Percentiles rank a stretch among this genome's conserved stretches.
Conservation (phyloP, 2,329 filamentous ascomycete species). For the Emergomyces orientalis region DNA sequence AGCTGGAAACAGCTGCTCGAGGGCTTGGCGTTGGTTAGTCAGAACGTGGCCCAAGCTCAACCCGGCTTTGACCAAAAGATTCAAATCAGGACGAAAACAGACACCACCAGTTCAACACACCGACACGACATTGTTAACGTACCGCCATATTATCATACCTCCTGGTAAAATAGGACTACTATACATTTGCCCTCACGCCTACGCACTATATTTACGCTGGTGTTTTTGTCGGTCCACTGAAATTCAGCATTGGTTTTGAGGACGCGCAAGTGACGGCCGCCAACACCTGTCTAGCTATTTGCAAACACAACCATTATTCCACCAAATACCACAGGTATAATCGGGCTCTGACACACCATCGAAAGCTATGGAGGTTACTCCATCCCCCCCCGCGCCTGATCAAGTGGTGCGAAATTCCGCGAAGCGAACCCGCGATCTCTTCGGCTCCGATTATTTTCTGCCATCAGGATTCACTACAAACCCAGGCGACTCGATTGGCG, state of each 20-base stretch:
- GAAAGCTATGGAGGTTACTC: constrained; percentile 25
- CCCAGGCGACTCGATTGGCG: constrained; percentile 33
- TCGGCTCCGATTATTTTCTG: constrained; percentile 40
- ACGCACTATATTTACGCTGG: not conserved
- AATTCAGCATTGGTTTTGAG: not conserved
- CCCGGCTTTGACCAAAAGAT: not conserved
- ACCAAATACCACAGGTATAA: not conserved
- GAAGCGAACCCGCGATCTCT: constrained; percentile 40
- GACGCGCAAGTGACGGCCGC: not conserved
- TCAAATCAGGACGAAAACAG: not conserved
- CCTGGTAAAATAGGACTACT: not conserved
- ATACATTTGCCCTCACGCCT: not conserved
- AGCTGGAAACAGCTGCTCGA: not conserved
- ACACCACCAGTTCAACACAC: not conserved
- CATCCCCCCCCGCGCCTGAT: constrained; percentile 16
- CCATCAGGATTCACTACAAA: constrained; percentile 36
- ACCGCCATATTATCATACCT: not conserved
- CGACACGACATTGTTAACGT: not conserved
- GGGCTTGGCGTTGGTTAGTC: constrained; percentile 10
- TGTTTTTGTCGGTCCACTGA: not conserved
- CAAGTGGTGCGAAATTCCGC: constrained; percentile 35
- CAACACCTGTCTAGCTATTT: not conserved
- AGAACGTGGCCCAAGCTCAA: constrained; percentile 7
- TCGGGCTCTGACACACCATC: not conserved
- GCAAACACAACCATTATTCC: not conserved